phyloP scores from a whole-genome alignment of 108 stramenopile genomes.

The Schizochytrium sp. region DNA sequence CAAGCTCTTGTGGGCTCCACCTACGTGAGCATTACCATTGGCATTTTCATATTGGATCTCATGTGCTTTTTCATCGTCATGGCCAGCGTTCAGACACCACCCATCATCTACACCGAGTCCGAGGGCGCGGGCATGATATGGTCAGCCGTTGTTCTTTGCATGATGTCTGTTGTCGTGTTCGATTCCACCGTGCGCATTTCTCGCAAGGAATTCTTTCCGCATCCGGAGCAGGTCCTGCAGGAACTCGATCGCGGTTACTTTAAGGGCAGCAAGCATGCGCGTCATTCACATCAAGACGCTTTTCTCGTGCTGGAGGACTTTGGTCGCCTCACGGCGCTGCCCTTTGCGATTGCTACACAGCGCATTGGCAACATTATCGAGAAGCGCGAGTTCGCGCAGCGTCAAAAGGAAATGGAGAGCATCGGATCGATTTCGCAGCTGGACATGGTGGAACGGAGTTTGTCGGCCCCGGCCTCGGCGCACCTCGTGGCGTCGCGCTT shows the following conservation, averaged over 20 bases:
- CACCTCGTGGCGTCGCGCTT: not conserved
- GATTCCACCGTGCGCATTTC: not conserved
- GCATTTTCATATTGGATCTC: not conserved
- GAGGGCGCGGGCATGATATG: not conserved
- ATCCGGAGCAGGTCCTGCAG: not conserved
- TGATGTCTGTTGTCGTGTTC: not conserved
- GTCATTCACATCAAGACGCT: not conserved
- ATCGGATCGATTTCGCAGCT: not conserved
- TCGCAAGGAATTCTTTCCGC: not conserved
- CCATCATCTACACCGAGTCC: not conserved
- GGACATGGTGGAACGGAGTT: not conserved
- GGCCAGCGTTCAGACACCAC: not conserved
- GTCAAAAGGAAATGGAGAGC: not conserved
- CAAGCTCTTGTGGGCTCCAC: not conserved
- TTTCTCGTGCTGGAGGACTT: not conserved
- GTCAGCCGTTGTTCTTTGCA: not conserved
- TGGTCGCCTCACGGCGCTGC: not conserved
- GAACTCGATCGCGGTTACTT: not conserved
- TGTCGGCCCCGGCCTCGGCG: not conserved
- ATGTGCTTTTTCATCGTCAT: not conserved
- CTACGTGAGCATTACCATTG: not conserved
- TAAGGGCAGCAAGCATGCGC: conserved; percentile 6
- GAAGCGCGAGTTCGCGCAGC: not conserved
- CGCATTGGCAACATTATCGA: not conserved
- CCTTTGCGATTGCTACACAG: not conserved